Base-by-base conservation (phyloP, 2,329 filamentous ascomycete species). In the Aspergillus transmontanensis region DNA sequence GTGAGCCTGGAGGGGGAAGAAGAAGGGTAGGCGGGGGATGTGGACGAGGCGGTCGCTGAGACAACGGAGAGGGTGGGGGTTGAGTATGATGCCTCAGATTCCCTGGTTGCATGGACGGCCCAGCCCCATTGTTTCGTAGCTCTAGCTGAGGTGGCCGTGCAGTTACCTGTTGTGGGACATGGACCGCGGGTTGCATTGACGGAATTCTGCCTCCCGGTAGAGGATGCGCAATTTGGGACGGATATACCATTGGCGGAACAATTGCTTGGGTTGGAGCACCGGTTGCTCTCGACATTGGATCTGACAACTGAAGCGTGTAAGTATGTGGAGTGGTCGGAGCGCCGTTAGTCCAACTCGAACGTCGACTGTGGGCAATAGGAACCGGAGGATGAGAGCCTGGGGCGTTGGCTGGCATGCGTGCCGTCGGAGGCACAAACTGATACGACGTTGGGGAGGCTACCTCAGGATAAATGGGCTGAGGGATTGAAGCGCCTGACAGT, bases 1-100 rank as follows among this genome's bases (percentile, higher is more conserved):
- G 55, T 21, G 66, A 67, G 10, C 75, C 75, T 1, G 68, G 63
- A 21, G 69, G 75, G 51, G 81, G 82, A 36, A 84, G 71, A 7
- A 80, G 66, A 58, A 60, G 41, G 30, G 23, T 46, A 12, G 53
- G 34, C 26, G 26, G 39, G 19, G 28, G 28, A 51, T 4, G 26
- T 10, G 48, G 48, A 50, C 14, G 46, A 36, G 43, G 55, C 10
- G 2, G n/a, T 50, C 26, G 43, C n/a, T 23, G 56, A n/a, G 21
- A 28, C 23, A 34, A 9, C 14, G 43, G 21, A 36, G 28, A 32
- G 10, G 23, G 21, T 21, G 57, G 57, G 21, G 28, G 12, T 34
- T 34, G 57, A 21, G 21, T 23, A 14, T 32, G 32, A 32, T 19
- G 21, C 11, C 12, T 26, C 28, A 21, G 30, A 23, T 51, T 30